phyloP scores from a whole-genome alignment of 176 grass and related monocot genomes.

The Carex parvula region DNA sequence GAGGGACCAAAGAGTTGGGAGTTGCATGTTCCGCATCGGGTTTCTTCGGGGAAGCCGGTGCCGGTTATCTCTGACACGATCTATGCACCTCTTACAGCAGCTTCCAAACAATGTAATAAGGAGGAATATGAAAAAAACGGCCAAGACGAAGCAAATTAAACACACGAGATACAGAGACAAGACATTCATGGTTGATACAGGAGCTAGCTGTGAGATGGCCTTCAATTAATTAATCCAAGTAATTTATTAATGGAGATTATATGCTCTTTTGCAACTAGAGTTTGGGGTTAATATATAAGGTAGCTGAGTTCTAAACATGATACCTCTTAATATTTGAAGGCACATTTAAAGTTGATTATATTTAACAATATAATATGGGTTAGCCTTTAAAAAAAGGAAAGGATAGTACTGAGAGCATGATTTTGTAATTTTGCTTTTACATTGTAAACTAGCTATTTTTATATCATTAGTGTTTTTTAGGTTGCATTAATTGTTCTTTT shows the following conservation, averaged over 20 bases:
- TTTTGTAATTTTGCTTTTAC: too few relatives aligned
- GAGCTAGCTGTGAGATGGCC: background rate
- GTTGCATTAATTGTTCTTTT: too few relatives aligned
- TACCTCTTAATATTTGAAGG: background rate
- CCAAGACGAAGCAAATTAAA: background rate
- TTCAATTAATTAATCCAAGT: background rate
- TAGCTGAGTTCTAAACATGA: background rate
- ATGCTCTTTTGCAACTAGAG: background rate
- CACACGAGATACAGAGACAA: background rate
- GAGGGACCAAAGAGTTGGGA: background rate
- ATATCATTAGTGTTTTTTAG: too few relatives aligned
- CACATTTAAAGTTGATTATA: background rate
- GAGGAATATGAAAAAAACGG: background rate
- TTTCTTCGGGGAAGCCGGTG: background rate
- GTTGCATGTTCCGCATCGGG: background rate
- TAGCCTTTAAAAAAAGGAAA: background rate
- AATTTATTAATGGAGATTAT: background rate
- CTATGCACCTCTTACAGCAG: background rate
- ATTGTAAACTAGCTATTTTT: too few relatives aligned
- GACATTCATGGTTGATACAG: background rate
- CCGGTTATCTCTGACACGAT: background rate
- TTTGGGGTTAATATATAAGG: background rate
- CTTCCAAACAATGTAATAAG: background rate
- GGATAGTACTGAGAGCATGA: too few relatives aligned
- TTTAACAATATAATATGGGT: background rate